A percentile compares a stretch with the other conserved stretches of the same genome.
These are phyloP conservation scores for Phaeosphaeriaceae sp. DNA, from an alignment of 2,329 filamentous ascomycete genomes.

Conservation along the genomic window DNA sequence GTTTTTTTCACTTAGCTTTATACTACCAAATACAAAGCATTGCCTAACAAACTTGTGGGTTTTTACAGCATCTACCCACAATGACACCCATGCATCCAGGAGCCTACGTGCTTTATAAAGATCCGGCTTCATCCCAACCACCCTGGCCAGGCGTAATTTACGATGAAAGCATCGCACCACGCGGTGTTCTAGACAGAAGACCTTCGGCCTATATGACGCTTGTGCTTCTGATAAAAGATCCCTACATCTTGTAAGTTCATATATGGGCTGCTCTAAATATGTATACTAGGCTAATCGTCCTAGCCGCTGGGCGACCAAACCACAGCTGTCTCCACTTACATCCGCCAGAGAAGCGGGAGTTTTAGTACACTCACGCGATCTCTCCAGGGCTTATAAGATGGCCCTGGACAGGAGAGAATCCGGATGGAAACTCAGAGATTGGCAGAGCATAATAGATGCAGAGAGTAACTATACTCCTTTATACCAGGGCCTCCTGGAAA, in stretches of 20 bases:
- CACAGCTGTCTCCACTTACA: slow-evolving; percentile 16
- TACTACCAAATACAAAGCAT: too few species aligned
- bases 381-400: slow-evolving; percentile 17
- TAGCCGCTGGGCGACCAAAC: slow-evolving; percentile 28
- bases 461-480: background rate
- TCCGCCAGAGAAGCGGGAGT: background rate
- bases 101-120: slow-evolving; percentile 15
- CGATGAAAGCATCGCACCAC: slow-evolving; percentile 24
- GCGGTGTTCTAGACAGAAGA: slow-evolving; percentile 4
- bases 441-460: slow-evolving; percentile 11
- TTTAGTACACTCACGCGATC: slow-evolving; percentile 5
- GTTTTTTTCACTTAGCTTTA: too few species aligned
- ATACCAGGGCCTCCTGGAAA: background rate
- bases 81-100: slow-evolving; percentile 5
- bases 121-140: background rate
- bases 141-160: slow-evolving; percentile 30
- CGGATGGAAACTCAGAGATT: slow-evolving; percentile 12
- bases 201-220: slow-evolving; percentile 20
- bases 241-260: slow-evolving; percentile 18
- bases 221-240: slow-evolving; percentile 18
- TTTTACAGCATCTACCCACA: too few species aligned
- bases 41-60: too few species aligned
- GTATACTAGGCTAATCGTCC: background rate
- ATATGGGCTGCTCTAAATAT: background rate
- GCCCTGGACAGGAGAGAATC: slow-evolving; percentile 2